Conservation (phyloP, 2,329 filamentous ascomycete species). For the Cercospora zeae-maydis region DNA sequence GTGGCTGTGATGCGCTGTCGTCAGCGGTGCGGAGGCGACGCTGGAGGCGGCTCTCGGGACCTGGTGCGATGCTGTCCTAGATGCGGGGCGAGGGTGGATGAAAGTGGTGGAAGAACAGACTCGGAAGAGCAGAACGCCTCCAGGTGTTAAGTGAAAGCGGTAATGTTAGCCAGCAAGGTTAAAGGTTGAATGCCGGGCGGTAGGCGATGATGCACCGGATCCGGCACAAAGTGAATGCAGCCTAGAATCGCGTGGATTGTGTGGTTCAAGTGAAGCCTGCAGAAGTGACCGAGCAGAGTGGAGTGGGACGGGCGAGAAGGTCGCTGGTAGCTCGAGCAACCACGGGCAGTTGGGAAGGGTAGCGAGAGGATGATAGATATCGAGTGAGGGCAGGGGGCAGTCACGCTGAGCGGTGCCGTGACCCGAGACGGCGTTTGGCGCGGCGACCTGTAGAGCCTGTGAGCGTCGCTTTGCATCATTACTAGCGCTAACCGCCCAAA, state of each 20-base stretch:
- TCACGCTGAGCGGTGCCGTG: background rate
- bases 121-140: background rate
- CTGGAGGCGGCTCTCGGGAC: background rate
- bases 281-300: background rate
- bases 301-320: background rate
- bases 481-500: too few relatives aligned
- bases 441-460: too few relatives aligned
- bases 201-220: conserved; percentile 14
- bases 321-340: background rate
- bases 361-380: background rate
- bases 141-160: background rate
- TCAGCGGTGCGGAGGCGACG: background rate
- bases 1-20: background rate
- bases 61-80: background rate
- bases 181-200: conserved; percentile 16
- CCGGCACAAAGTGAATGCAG: conserved; percentile 10
- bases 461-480: too few relatives aligned
- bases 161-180: conserved; percentile 16
- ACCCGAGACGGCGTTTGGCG: background rate
- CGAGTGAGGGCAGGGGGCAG: background rate
- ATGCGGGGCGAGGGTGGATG: background rate
- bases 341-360: background rate
- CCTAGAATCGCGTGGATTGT: conserved; percentile 1
- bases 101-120: background rate
- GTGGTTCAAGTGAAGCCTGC: background rate